Conservation (phyloP, 2,329 filamentous ascomycete genomes). For the Colletotrichum liaoningense region DNA sequence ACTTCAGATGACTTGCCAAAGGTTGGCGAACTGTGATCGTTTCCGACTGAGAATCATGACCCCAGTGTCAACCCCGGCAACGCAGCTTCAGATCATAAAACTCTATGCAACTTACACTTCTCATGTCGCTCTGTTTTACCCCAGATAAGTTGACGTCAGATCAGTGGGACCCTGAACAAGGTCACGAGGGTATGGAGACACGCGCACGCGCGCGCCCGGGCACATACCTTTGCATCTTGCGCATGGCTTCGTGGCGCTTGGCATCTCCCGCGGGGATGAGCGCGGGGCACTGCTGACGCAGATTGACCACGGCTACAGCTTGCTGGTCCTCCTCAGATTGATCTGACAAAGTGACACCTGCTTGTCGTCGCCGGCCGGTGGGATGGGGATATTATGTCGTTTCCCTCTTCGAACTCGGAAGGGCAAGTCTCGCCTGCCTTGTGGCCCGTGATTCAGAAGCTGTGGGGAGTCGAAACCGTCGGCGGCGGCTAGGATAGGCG, state of each 20-base stretch:
- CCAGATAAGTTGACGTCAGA: constrained; percentile 16
- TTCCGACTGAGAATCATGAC: neutral
- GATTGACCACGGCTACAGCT: constrained; percentile 1
- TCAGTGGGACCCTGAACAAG: neutral
- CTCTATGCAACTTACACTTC: constrained; percentile 37
- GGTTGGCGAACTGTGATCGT: neutral
- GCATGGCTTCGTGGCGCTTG: constrained; percentile 39
- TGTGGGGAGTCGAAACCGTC: neutral
- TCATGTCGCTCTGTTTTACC: constrained; percentile 39
- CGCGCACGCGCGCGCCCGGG: neutral
- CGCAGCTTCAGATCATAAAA: neutral
- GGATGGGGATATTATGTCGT: neutral
- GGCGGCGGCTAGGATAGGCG: constrained; percentile 13
- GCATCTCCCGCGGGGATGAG: constrained; percentile 35
- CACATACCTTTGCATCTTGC: constrained; percentile 40
- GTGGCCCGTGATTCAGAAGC: neutral
- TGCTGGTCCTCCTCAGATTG: neutral
- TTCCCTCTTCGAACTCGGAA: neutral
- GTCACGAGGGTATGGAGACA: neutral
- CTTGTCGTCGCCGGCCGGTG: neutral
- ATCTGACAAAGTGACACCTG: neutral
- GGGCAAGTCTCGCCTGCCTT: constrained; percentile 20
- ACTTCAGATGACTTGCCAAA: neutral
- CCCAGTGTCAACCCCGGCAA: neutral
- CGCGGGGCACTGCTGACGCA: constrained; percentile 12